phyloP scores from a whole-genome alignment of 257 asterid genomes.

The Leptodermis oblonga region DNA sequence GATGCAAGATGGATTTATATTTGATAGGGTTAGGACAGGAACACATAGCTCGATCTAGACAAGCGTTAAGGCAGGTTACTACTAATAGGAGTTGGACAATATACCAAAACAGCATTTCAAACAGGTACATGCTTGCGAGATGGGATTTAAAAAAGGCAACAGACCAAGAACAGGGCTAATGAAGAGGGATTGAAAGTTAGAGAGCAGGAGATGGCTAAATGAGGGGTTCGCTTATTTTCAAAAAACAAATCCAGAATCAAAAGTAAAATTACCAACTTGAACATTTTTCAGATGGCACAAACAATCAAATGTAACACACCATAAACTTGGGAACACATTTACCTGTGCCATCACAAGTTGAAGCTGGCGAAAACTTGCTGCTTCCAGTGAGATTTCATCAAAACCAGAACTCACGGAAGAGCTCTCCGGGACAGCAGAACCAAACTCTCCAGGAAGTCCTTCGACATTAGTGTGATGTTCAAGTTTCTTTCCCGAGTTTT shows the following conservation, averaged over 20 bases:
- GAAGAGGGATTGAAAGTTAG: background rate
- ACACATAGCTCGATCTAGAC: background rate
- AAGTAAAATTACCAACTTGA: background rate
- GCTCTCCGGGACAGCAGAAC: conserved; percentile 45
- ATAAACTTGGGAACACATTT: conserved; percentile 10
- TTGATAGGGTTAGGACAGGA: background rate
- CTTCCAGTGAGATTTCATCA: conserved; percentile 54
- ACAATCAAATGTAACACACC: background rate
- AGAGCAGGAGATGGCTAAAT: background rate
- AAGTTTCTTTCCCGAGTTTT: conserved; percentile 28
- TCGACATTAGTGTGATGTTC: conserved; percentile 35
- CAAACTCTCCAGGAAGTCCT: conserved; percentile 47
- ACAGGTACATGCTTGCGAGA: background rate
- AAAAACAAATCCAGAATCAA: background rate
- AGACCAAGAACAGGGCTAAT: background rate
- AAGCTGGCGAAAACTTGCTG: conserved; percentile 70
- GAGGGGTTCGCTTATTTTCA: background rate
- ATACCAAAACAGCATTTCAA: background rate
- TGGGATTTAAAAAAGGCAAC: background rate
- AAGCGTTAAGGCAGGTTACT: background rate
- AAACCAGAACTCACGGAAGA: conserved; percentile 40
- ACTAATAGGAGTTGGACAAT: background rate
- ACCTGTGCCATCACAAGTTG: conserved; percentile 79
- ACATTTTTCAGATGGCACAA: background rate
- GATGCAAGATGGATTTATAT: background rate